Evolutionary conservation across 2,329 filamentous ascomycete species (phyloP), one percentile per base, ranked within the genome.

Genomic region (Xylaria sp.): DNA sequence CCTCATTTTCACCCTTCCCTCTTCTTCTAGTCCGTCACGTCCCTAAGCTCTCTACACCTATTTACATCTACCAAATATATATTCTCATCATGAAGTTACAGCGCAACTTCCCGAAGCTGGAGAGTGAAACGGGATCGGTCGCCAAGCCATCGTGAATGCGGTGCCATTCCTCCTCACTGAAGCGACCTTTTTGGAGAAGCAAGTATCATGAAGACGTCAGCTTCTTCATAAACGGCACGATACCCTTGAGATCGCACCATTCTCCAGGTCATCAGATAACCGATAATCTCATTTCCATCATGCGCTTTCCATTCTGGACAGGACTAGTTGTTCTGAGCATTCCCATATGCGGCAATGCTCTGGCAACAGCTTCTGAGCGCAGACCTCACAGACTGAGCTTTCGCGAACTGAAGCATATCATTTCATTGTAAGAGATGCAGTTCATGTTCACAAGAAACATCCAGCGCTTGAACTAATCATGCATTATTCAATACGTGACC

Each of bases 371-470:
- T 13, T 2, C 23, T 30, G 4, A 30, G 23, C 57, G 5, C 7
- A 19, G 10, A 34, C 54, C 54, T n/a, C 16, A 55, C 34, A 55
- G 39, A 56, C 34, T 62, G 34, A 62, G 50, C 2, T 39, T 62
- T 2, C 48, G 48, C 13, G 49, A 23, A 5, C 6, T 62, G 55
- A 54, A 58, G 35, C 51, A 60, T 6, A 62, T 62, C 37, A 62
- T 62, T 23, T 52, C 60, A 50, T 62, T 62, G 60, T 62, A 58
- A 52, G 58, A 30, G 34, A 46, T 3, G 2, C 2, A 30, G 4
- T 1, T 6, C 16, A 7, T 47, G 16, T 47, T 4, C 44, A 47
- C 18, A 0, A 19, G 6, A 16, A 47, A 6, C 16, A 16, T 16
- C 16, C 16, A 16, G 1, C 16, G 1, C 16, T 16, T 16, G 16